Percentiles rank a stretch among this genome's conserved stretches.
phyloP scores from a whole-genome alignment of 768 basidiomycete species.

The Pleurotus giganteus region DNA sequence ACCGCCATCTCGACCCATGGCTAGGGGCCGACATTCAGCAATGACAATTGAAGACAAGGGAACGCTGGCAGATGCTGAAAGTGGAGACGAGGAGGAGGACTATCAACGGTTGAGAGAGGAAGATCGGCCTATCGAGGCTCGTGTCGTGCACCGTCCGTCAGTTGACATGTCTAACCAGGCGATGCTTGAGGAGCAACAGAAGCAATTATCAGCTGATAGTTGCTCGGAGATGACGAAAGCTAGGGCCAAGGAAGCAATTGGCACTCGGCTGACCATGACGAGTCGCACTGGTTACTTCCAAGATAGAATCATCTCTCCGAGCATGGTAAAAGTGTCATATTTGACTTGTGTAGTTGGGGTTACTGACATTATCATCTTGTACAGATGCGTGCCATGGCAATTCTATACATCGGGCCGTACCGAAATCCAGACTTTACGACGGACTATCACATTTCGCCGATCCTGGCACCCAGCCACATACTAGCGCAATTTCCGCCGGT shows the following conservation, averaged over 20 bases:
- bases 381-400: slow-evolving; percentile 99
- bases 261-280: slow-evolving; percentile 92
- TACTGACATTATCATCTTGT: slow-evolving; percentile 7
- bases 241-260: slow-evolving; percentile 60
- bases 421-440: slow-evolving; percentile 92
- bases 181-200: slow-evolving; percentile 47
- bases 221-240: slow-evolving; percentile 21
- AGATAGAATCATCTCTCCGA: slow-evolving; percentile 90
- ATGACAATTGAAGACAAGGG: slow-evolving; percentile 43
- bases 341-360: not conserved
- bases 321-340: slow-evolving; percentile 71
- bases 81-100: slow-evolving; percentile 51
- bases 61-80: slow-evolving; percentile 52
- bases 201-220: slow-evolving; percentile 42
- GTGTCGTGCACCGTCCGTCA: slow-evolving; percentile 44
- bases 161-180: slow-evolving; percentile 25
- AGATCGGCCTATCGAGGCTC: slow-evolving; percentile 72
- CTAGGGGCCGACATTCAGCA: slow-evolving; percentile 7
- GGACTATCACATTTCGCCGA: slow-evolving; percentile 95
- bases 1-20: slow-evolving; percentile 3
- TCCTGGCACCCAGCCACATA: slow-evolving; percentile 79
- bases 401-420: slow-evolving; percentile 92
- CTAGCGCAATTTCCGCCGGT: slow-evolving; percentile 94
- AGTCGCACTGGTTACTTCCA: slow-evolving; percentile 92
- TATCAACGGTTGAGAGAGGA: slow-evolving; percentile 53